A percentile compares a stretch with the other conserved stretches of the same genome.
Conservation (phyloP, 225 moss, liverwort and hornwort genomes). For the Pseudisothecium myosuroides region DNA sequence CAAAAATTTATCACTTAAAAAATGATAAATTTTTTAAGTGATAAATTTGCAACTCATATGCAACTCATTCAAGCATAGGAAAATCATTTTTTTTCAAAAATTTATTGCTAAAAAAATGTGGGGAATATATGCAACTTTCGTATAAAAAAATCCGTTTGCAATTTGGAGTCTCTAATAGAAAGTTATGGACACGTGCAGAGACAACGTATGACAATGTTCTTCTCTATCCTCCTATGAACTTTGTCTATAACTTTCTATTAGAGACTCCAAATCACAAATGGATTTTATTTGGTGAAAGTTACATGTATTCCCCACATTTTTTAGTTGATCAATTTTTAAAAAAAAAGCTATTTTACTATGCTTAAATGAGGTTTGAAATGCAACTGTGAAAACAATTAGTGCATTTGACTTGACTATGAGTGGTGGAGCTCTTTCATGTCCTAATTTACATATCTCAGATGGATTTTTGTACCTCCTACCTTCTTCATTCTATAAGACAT, state of each 20-base stretch:
- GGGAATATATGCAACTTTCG: too few relatives aligned
- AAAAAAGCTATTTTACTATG: neutral
- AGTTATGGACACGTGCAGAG: neutral
- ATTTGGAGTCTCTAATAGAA: neutral
- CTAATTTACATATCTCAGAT: neutral
- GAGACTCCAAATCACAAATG: neutral
- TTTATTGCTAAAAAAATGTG: too few relatives aligned
- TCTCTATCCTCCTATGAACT: neutral
- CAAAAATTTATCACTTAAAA: too few relatives aligned
- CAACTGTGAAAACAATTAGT: neutral
- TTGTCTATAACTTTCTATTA: neutral
- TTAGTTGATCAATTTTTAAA: neutral
- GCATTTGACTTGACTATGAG: neutral
- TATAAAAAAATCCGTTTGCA: accelerated
- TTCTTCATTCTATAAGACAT: neutral
- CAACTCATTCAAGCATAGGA: too few relatives aligned
- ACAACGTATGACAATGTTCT: neutral
- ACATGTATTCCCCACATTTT: accelerated
- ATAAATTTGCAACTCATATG: too few relatives aligned
- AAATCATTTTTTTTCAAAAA: too few relatives aligned
- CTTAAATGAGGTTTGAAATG: neutral
- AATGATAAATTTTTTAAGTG: too few relatives aligned
- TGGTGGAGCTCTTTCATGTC: neutral
- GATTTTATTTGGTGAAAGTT: accelerated
- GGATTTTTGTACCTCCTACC: neutral